phyloP scores from a whole-genome alignment of 2,329 filamentous ascomycete genomes.

The Scedosporium dehoogii region DNA sequence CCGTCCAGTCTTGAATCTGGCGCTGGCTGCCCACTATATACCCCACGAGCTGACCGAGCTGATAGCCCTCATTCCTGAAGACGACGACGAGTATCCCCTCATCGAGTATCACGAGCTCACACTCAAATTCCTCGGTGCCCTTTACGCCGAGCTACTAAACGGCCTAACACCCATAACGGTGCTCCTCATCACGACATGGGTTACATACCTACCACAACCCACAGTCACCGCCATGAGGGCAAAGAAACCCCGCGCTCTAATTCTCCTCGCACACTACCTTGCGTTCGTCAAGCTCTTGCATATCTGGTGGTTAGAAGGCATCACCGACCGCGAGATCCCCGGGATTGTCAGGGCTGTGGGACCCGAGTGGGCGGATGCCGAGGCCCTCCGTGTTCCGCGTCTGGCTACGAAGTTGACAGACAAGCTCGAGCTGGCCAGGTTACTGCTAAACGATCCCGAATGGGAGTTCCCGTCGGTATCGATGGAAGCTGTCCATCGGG shows the following conservation, averaged over 20 bases:
- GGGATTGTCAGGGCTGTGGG: constrained; percentile 23
- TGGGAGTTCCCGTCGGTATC: not conserved
- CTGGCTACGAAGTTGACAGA: not conserved
- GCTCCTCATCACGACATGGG: constrained; percentile 41
- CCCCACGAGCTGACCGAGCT: constrained; percentile 40
- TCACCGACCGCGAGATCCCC: constrained; percentile 34
- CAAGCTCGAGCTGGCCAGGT: not conserved
- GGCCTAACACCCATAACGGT: constrained; percentile 34
- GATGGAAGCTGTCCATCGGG: not conserved
- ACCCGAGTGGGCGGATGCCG: not conserved
- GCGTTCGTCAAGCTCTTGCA: constrained; percentile 35
- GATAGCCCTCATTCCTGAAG: constrained; percentile 31
- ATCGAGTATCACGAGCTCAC: constrained; percentile 32
- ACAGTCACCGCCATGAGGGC: constrained; percentile 34
- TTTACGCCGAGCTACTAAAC: constrained; percentile 37
- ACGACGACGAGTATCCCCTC: constrained; percentile 30
- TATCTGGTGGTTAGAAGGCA: constrained; percentile 41
- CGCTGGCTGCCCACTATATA: constrained; percentile 27
- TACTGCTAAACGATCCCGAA: not conserved
- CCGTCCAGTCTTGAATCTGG: constrained; percentile 37
- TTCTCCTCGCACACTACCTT: constrained; percentile 44
- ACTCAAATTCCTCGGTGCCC: constrained; percentile 38
- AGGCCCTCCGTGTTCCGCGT: not conserved
- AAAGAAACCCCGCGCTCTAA: constrained; percentile 32
- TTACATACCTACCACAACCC: constrained; percentile 35